Evolutionary conservation across 306 rosid genomes (phyloP), one percentile per base, ranked within the genome.

Genomic region (Trifolium subterraneum): DNA sequence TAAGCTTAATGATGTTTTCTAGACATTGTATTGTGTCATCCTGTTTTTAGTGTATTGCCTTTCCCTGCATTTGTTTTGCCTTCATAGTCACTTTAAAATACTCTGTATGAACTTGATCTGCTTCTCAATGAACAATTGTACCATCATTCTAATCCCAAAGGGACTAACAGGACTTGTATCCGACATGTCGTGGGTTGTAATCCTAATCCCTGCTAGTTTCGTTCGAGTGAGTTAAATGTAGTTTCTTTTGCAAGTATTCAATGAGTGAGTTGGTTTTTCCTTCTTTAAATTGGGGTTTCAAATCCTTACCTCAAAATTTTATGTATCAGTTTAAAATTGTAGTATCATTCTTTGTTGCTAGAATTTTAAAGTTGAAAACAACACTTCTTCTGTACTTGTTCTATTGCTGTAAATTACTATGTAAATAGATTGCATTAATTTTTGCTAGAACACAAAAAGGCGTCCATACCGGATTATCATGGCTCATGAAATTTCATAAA

Each of bases 51-150:
- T 72, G 65, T 18, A 22, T 7, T 66, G 35, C 52, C 65, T 58
- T 27, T 29, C 25, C 52, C 19, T 52, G 68, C 58, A 23, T 50
- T 58, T 47, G 75, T 66, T 73, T 72, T 64, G 12, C 39, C 29
- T 16, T 52, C 44, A 59, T 60, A 67, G 71, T 13, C 29, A 56
- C n/a, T n/a, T n/a, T n/a, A n/a, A n/a, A n/a, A n/a, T 55, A 14
- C 10, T 60, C n/a, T 55, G 5, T 41, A 52, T 80, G 59, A 60
- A 72, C 74, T 11, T 10, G 10, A 22, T 20, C 29, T 55, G 27
- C 59, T 66, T 66, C 23, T 45, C 19, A 36, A 36, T 66, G 35
- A 73, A 66, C 60, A 65, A 27, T 59, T 59, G 20, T 7, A 59
- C 39, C 31, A 59, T 15, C 64, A 27, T 59, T 27, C 38, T 58